Base-by-base conservation (phyloP, 2,329 filamentous ascomycete genomes). In the Dactylonectria macrodidyma region DNA sequence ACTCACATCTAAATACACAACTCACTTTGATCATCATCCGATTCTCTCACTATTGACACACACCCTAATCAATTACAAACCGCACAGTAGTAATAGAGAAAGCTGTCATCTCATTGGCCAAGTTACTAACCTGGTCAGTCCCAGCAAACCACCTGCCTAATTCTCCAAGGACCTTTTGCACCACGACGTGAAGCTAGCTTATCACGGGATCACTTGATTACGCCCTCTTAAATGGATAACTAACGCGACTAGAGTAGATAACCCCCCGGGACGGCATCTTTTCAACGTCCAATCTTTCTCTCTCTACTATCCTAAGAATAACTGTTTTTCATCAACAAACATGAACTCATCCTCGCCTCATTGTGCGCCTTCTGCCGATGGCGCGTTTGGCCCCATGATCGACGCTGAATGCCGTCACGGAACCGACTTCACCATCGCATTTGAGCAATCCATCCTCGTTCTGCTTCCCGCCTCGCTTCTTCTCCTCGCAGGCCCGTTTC, bases 371-470 rank as follows among this genome's bases (percentile, higher is more conserved):
- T 69, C 73, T 41, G 65, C 73, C n/a, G 76, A 77, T 33, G 72
- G 69, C 10, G 71, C 70, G 19, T 77, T 77, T 41, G 76, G 76
- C 3, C 76, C 76, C 3, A 58, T 77, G 9, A 62, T 78, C 26
- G 64, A 55, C 19, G 50, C 66, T 11, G 57, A 69, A 50, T 82
- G 83, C 19, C 81, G 83, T 22, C 78, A 82, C 46, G 76, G 82
- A 16, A 85, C 85, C 62, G 87, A 89, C 74, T 84, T 88, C 54
- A 85, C 84, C 3, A 76, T 89, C 14, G 81, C 84, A n/a, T 81
- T 89, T 54, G 79, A 83, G 67, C 78, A 82, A 26, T 78, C 76
- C 34, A 71, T 82, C 54, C 76, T 83, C 46, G 72, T 77, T 41
- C 73, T 80, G 9, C 67, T 73, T 2, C 81, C 80, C 2, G 77